Evolutionary conservation across 2,329 filamentous ascomycete genomes (phyloP).

Genomic region (Talaromyces albobiverticillius): DNA sequence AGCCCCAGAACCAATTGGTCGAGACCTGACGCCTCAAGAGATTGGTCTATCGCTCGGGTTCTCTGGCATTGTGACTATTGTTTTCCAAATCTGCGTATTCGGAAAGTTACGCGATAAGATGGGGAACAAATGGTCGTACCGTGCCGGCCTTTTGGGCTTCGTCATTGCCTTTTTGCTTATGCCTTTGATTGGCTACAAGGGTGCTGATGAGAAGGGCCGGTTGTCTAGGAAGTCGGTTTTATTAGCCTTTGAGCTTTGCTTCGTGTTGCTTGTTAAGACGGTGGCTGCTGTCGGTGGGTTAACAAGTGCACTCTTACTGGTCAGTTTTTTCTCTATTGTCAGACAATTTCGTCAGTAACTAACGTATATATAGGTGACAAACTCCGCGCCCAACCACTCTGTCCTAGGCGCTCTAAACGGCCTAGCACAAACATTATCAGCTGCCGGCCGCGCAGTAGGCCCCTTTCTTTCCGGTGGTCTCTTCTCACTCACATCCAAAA

Average conservation of each 20-base stretch:
- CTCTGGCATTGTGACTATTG: slow-evolving; percentile 77
- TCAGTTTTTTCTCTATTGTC: slow-evolving; percentile 44
- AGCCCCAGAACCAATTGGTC: slow-evolving; percentile 70
- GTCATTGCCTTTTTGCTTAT: slow-evolving; percentile 80
- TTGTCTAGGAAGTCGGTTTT: slow-evolving; percentile 63
- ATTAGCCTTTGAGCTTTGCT: slow-evolving; percentile 77
- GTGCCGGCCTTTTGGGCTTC: slow-evolving; percentile 73
- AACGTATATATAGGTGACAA: slow-evolving; percentile 69
- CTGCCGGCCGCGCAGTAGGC: slow-evolving; percentile 81
- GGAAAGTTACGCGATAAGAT: slow-evolving; percentile 72
- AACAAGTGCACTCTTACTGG: slow-evolving; percentile 82
- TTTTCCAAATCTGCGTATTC: slow-evolving; percentile 87
- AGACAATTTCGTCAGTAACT: neutral
- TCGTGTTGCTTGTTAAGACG: slow-evolving; percentile 81
- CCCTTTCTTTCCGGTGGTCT: slow-evolving; percentile 85
- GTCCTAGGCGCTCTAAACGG: slow-evolving; percentile 90
- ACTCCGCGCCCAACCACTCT: slow-evolving; percentile 80
- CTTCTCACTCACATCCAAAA: slow-evolving; percentile 72
- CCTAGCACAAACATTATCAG: slow-evolving; percentile 88
- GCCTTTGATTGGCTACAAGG: slow-evolving; percentile 82
- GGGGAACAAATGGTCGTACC: slow-evolving; percentile 84
- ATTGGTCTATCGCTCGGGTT: slow-evolving; percentile 85
- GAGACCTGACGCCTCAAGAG: slow-evolving; percentile 69
- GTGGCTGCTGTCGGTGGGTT: slow-evolving; percentile 85
- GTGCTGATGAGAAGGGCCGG: slow-evolving; percentile 52